Base-by-base conservation (phyloP, 305 asterid genomes). In the Striga hermonthica region DNA sequence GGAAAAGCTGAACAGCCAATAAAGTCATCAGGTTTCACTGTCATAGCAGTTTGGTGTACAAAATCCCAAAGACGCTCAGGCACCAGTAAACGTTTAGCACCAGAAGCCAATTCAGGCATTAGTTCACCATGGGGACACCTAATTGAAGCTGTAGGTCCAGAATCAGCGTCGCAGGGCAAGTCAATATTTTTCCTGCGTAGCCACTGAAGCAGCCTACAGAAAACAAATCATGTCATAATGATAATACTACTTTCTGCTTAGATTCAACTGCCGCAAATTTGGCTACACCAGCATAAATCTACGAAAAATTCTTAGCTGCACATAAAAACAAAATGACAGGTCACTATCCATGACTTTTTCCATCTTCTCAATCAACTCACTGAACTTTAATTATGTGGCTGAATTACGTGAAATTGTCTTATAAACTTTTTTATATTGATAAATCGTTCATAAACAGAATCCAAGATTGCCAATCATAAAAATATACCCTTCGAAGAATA, bases 171-270 rank as follows among this genome's bases (percentile, higher is more conserved):
- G 65, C 87, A 80, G 36, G 99, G 99, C 59, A 83, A 66, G 78
- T 90, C 95, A 44, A 77, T 71, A 68, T 76, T 82, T 77, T 90
- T 90, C 79, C 97, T 79, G 9, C 96, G 94, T 50, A 85, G 60
- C 99, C 99, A 93, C 75, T 90, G 97, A 76, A 81, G 95, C 84
- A 93, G 78, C 99, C 99, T 93, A 78, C 68, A 76, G 76, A 72
- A 55, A 60, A 76, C 34, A 71, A 60, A 62, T 38, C 65, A 54
- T 6, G 14, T 35, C 48, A 67, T 22, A 22, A 22, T 22, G 35
- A 47, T 14, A 61, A 43, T 57, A 37, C 28, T 58, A 57, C 1
- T 11, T 48, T 47, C 50, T 13, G 64, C 59, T 66, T 44, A 45
- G 14, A 40, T 13, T 52, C 6, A 65, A 62, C 39, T 7, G 58